Evolutionary conservation across 1,139 yeast species (phyloP).

Genomic region (Yamadazyma blattariae): DNA sequence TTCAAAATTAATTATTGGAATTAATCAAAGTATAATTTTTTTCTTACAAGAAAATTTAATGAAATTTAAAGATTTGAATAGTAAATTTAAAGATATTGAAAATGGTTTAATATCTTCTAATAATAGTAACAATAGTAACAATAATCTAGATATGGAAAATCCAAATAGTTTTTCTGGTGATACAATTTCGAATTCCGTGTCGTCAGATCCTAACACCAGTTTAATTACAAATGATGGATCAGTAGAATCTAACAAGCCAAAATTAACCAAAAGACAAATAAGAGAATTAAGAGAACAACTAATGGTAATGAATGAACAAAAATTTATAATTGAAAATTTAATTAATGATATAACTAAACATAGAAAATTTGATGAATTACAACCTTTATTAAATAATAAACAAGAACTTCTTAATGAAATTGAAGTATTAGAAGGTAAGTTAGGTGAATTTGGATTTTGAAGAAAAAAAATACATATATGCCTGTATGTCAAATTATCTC

Average conservation of each 20-base stretch:
- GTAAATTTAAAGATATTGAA: constrained; percentile 23
- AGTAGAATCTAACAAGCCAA: constrained; percentile 14
- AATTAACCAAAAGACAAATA: constrained; percentile 48
- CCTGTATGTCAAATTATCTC: no score
- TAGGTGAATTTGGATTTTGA: constrained; percentile 72
- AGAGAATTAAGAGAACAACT: constrained; percentile 67
- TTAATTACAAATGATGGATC: background rate
- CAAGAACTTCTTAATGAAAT: constrained; percentile 58
- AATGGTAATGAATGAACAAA: constrained; percentile 86
- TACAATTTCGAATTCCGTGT: no score
- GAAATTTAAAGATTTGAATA: constrained; percentile 27
- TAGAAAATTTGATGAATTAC: constrained; percentile 76
- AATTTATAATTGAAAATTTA: constrained; percentile 64
- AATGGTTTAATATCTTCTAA: constrained; percentile 7
- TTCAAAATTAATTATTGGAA: constrained; percentile 25
- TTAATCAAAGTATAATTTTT: constrained; percentile 31
- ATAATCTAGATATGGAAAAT: background rate
- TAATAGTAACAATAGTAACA: background rate
- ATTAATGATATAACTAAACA: constrained; percentile 59
- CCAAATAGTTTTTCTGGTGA: no score
- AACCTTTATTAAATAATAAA: constrained; percentile 56
- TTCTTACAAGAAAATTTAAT: constrained; percentile 35
- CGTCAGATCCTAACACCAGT: no score
- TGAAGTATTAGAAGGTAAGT: constrained; percentile 39
- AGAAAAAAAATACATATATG: no score